Conservation (phyloP, 2,329 filamentous ascomycete genomes). For the Fusarium buxicola region DNA sequence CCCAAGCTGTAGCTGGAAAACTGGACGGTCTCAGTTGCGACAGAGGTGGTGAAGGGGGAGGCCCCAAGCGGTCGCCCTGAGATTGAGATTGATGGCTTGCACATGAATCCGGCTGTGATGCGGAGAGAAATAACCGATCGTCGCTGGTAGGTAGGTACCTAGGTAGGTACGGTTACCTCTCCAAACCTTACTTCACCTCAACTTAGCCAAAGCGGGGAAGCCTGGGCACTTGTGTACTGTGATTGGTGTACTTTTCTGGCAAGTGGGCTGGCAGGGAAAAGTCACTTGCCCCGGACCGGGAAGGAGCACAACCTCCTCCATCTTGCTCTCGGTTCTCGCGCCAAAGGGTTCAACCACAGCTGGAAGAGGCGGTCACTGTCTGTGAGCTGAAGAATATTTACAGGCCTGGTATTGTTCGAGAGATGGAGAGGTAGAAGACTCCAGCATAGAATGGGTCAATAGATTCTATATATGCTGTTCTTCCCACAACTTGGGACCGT, state of each 20-base stretch:
- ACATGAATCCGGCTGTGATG: conserved; percentile 28
- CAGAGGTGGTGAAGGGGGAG: background rate
- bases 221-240: conserved; percentile 25
- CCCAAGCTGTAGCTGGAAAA: background rate
- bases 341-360: conserved; percentile 26
- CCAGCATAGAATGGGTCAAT: background rate
- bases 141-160: too few relatives aligned
- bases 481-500: background rate
- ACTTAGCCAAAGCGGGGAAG: conserved; percentile 35
- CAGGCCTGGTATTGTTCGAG: background rate
- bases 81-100: conserved; percentile 20
- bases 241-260: conserved; percentile 27
- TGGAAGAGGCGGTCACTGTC: conserved; percentile 22
- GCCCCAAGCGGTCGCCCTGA: conserved; percentile 1
- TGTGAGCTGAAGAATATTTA: background rate
- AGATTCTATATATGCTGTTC: conserved; percentile 6
- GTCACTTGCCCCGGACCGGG: conserved; percentile 27
- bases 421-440: background rate
- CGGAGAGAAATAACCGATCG: conserved; percentile 31
- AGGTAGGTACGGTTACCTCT: conserved; percentile 27
- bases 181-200: conserved; percentile 33
- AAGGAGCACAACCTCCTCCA: conserved; percentile 19
- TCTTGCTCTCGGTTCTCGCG: conserved; percentile 9
- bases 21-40: background rate
- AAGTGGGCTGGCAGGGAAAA: conserved; percentile 15